phyloP scores from a whole-genome alignment of 2,329 filamentous ascomycete species.

The Colletotrichum abscissum region DNA sequence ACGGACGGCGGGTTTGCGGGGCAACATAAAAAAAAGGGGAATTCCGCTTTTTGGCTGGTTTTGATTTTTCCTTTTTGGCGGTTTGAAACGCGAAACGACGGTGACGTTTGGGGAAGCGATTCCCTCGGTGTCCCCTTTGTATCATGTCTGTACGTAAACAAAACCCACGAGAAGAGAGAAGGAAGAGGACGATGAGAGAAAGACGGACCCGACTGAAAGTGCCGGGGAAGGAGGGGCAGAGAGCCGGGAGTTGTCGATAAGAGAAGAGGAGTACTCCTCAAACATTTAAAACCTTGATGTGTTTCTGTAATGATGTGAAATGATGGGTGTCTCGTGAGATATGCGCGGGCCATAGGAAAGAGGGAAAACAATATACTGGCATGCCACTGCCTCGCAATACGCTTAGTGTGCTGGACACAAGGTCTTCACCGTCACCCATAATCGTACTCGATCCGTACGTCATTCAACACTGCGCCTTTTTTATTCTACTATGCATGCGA shows the following conservation, averaged over 20 bases:
- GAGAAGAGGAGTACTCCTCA: background rate
- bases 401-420: too few relatives aligned
- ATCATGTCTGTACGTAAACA: conserved; percentile 35
- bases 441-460: background rate
- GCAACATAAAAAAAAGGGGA: conserved; percentile 5
- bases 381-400: too few relatives aligned
- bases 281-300: background rate
- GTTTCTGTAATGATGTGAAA: background rate
- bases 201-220: background rate
- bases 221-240: background rate
- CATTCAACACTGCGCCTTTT: background rate
- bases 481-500: background rate
- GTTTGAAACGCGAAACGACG: conserved; percentile 17
- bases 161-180: conserved; percentile 23
- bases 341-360: too few relatives aligned
- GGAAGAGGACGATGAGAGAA: background rate
- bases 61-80: background rate
- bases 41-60: conserved; percentile 20
- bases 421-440: too few relatives aligned
- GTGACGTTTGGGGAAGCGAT: conserved; percentile 30
- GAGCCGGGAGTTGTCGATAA: background rate
- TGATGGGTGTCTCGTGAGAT: background rate
- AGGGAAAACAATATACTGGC: too few relatives aligned
- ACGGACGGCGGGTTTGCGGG: background rate
- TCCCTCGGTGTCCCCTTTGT: conserved; percentile 32